phyloP scores from a whole-genome alignment of 371 early-diverging fungal species.

The Umbelopsis sp. region DNA sequence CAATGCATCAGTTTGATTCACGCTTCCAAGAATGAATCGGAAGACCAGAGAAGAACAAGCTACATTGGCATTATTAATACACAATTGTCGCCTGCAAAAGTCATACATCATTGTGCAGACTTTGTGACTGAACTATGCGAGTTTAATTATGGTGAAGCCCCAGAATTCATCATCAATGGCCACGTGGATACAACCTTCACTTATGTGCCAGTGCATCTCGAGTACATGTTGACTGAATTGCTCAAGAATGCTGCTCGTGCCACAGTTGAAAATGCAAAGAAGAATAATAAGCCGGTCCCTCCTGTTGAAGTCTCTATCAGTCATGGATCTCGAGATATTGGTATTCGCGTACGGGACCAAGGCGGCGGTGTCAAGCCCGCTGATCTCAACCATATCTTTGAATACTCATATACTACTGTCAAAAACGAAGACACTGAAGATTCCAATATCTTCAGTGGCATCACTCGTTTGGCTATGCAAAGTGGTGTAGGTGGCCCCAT shows the following conservation, averaged over 20 bases:
- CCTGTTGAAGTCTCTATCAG: constrained; percentile 89
- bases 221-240: constrained; percentile 92
- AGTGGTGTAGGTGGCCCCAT: constrained; percentile 87
- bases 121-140: constrained; percentile 90
- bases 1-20: constrained; percentile 87
- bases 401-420: constrained; percentile 93
- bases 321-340: constrained; percentile 76
- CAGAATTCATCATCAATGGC: constrained; percentile 79
- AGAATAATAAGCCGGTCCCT: constrained; percentile 52
- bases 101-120: constrained; percentile 70
- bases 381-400: constrained; percentile 83
- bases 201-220: constrained; percentile 94
- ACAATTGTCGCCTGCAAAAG: constrained; percentile 63
- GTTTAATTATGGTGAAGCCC: constrained; percentile 87
- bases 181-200: constrained; percentile 78
- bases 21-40: constrained; percentile 41
- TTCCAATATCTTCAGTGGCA: constrained; percentile 60
- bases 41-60: constrained; percentile 24
- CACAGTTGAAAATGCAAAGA: constrained; percentile 78
- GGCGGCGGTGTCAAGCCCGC: constrained; percentile 90
- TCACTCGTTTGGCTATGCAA: constrained; percentile 76
- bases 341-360: constrained; percentile 89
- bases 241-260: constrained; percentile 93
- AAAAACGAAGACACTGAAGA: constrained; percentile 56
- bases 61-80: constrained; percentile 92